Evolutionary conservation across 345 rosid genomes (phyloP), one percentile per base, ranked within the genome.

Genomic region (Aquilaria sinensis): DNA sequence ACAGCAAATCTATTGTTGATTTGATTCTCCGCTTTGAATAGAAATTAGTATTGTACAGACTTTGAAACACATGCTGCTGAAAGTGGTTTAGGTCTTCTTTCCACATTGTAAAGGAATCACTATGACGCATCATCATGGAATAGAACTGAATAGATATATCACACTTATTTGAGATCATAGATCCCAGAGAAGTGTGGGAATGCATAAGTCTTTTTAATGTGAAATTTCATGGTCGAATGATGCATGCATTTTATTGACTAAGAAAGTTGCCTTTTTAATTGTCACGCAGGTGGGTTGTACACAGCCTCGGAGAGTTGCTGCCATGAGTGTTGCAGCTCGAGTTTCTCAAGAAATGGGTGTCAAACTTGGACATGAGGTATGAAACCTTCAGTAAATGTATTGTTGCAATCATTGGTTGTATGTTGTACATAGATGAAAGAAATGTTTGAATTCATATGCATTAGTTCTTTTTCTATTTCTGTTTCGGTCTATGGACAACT

Each of bases 331-430:
- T 71, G 89, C 98, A 69, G 97, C 95, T 61, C 87, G 99, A 70
- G 99, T 94, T 75, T 85, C 99, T 71, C 97, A 94, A 69, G 99
- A 94, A 75, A 82, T 94, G 95, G 99, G 97, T 51, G 88, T 94
- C 76, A 90, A 94, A 75, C 99, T 94, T 75, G 97, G 99, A 51
- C 97, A 94, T 12, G 99, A 94, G 85, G 98, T 83, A 57, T 62
- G 72, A 33, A 49, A 63, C 61, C 62, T 47, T 66, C 65, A 31
- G 33, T 15, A 32, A 23, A 56, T 51, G 31, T 51, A 8, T 34
- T 53, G n/a, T n/a, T 53, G 12, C 13, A 3, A 9, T 51, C 9
- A 10, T 37, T 12, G 10, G 10, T 37, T 30, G 9, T 31, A 8
- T 32, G 23, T 46, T 13, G n/a, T 14, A 46, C n/a, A 32, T 14